These are phyloP conservation scores for Hirsutella rhossiliensis DNA, from an alignment of 2,329 filamentous ascomycete genomes.

Conservation along the genomic window DNA sequence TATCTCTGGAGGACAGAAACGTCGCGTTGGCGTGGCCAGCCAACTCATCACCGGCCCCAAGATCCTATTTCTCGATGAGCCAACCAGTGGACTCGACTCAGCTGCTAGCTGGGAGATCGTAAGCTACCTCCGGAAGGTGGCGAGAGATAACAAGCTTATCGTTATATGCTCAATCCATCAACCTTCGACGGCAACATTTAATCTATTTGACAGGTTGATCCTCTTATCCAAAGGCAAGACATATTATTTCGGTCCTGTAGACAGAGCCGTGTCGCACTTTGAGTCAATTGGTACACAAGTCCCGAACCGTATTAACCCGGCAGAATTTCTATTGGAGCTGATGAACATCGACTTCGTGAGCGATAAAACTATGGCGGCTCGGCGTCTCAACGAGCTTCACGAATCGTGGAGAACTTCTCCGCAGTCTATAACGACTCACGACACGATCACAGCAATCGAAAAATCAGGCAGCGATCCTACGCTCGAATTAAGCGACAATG, in stretches of 20 bases:
- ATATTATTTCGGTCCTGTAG: constrained; percentile 60
- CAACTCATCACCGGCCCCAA: constrained; percentile 72
- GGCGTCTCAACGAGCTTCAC: constrained; percentile 16
- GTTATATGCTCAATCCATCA: constrained; percentile 80
- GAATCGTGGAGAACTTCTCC: constrained; percentile 10
- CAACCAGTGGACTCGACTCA: constrained; percentile 74
- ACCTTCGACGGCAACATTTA: constrained; percentile 67
- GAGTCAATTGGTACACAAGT: constrained; percentile 45
- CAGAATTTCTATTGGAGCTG: constrained; percentile 68
- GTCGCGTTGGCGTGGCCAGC: constrained; percentile 66
- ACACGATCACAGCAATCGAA: background rate
- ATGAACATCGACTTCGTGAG: constrained; percentile 65
- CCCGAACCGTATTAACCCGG: constrained; percentile 63
- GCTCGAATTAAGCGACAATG: background rate
- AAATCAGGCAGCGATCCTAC: too few species aligned
- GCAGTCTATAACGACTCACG: background rate
- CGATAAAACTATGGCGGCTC: constrained; percentile 29
- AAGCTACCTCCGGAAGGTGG: constrained; percentile 56
- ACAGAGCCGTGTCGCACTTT: constrained; percentile 49
- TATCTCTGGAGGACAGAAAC: constrained; percentile 75
- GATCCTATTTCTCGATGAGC: constrained; percentile 74
- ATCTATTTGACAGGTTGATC: constrained; percentile 68
- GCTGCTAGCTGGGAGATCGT: constrained; percentile 67
- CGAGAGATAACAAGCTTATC: constrained; percentile 56
- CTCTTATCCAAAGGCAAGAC: constrained; percentile 60